These are phyloP conservation scores for Isatis lusitanica DNA, from an alignment of 441 rosid species.

Conservation along the genomic window DNA sequence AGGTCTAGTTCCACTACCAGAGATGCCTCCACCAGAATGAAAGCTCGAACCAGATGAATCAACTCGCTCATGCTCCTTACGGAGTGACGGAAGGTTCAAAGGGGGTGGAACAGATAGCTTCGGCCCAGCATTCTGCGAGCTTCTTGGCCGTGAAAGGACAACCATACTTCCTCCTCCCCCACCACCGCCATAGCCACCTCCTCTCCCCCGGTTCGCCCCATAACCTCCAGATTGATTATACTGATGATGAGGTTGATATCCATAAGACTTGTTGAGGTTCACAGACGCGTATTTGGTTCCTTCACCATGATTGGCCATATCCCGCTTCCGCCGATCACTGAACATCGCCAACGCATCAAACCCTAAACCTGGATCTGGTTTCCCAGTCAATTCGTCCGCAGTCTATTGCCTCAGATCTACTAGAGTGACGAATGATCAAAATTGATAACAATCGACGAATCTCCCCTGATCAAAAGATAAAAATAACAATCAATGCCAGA, in stretches of 20 bases:
- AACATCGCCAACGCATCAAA: slow-evolving; percentile 68
- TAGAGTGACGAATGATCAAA: slow-evolving; percentile 26
- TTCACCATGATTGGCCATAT: slow-evolving; percentile 89
- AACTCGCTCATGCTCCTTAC: slow-evolving; percentile 86
- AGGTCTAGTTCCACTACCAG: slow-evolving; percentile 76
- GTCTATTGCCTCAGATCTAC: slow-evolving; percentile 37
- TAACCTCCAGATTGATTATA: slow-evolving; percentile 48
- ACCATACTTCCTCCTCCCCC: slow-evolving; percentile 83
- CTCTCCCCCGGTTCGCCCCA: slow-evolving; percentile 48
- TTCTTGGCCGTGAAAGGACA: slow-evolving; percentile 87
- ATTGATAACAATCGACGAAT: slow-evolving; percentile 16
- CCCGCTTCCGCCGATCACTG: slow-evolving; percentile 54
- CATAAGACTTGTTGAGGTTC: slow-evolving; percentile 83
- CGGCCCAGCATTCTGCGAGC: slow-evolving; percentile 85
- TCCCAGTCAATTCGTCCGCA: slow-evolving; percentile 19
- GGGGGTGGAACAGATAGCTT: slow-evolving; percentile 99
- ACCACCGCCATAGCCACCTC: slow-evolving; percentile 43
- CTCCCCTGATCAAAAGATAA: slow-evolving; percentile 19
- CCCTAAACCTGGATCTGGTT: slow-evolving; percentile 39
- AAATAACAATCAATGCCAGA: slow-evolving; percentile 19
- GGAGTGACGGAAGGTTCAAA: slow-evolving; percentile 88
- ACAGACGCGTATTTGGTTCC: slow-evolving; percentile 31
- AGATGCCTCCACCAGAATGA: slow-evolving; percentile 60
- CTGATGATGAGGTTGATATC: slow-evolving; percentile 53
- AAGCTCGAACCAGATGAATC: slow-evolving; percentile 69